Evolutionary conservation across 352 stramenopile genomes (phyloP), one percentile per base, ranked within the genome.

Genomic region (Blastocystis sp.): DNA sequence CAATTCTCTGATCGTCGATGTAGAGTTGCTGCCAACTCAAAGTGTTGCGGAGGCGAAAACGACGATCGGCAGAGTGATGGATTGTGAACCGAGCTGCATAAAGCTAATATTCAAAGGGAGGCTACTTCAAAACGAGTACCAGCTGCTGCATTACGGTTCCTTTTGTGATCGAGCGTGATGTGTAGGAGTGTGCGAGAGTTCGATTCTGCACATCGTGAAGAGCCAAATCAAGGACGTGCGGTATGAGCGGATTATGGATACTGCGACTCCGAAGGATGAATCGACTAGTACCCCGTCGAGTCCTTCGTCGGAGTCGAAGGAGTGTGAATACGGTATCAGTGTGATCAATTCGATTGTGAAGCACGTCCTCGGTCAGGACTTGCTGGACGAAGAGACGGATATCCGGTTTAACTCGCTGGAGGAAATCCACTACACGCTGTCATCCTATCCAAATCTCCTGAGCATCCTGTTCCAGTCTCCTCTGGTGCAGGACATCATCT

Each of bases 31-130:
- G 19, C 61, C 74, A 31, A 35, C 26, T 21, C 50, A 82, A 69
- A 67, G n/a, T 2, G 74, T 82, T 55, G 24, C 19, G 39, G 74
- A 82, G 26, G 51, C 74, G 3, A 82, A 69, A n/a, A 29, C 6
- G 12, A 29, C 29, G 2, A 82, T 82, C 41, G 74, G 26, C 2
- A 26, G 29, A 3, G 29, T 21, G 21, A 51, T 60, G 10, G n/a
- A 67, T 9, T 26, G 26, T 24, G 21, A 67, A n/a, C 21, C 55
- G 1, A 24, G 21, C 59, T n/a, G 55, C 19, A 70, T 82, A 10
- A 66, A 69, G 29, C 33, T 82, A n/a, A 82, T 82, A 13, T 82
- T 60, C 26, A 82, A 45, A 24, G 74, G 74, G 59, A 12, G 61
- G 33, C 50, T 82, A n/a, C 37, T 82, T 37, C 24, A 66, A 19